phyloP scores from a whole-genome alignment of 805 yeast species.

The Barnettozyma pratensis region DNA sequence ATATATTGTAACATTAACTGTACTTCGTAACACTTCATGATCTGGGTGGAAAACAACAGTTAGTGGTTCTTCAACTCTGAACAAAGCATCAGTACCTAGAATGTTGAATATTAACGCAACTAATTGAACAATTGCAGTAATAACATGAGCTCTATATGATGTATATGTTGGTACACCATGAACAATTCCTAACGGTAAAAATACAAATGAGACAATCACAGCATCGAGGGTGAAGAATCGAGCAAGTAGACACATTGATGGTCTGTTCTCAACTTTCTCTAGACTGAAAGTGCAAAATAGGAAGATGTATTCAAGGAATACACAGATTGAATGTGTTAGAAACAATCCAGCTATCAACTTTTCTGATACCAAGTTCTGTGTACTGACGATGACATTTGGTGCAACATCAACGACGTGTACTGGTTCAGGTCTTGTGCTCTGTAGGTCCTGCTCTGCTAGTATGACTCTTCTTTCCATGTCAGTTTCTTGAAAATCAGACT shows the following conservation, averaged over 20 bases:
- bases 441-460: too few species aligned
- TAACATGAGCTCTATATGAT: not conserved
- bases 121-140: not conserved
- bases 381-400: slow-evolving; percentile 5
- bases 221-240: slow-evolving; percentile 5
- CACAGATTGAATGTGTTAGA: not conserved
- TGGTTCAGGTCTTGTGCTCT: not conserved
- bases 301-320: not conserved
- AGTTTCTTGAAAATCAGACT: too few species aligned
- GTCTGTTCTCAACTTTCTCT: slow-evolving; percentile 16
- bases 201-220: not conserved
- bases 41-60: not conserved
- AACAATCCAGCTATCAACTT: too few species aligned
- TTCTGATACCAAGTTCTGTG: not conserved
- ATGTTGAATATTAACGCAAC: not conserved
- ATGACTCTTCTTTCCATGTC: too few species aligned
- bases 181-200: not conserved
- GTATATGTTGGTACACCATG: not conserved
- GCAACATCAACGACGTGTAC: not conserved
- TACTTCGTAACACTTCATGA: too few species aligned
- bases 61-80: not conserved
- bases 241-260: slow-evolving; percentile 11
- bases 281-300: slow-evolving; percentile 13
- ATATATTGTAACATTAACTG: too few species aligned
- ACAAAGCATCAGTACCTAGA: not conserved